These are phyloP conservation scores for Lathyrus oleraceus DNA, from an alignment of 306 rosid genomes.

Conservation along the genomic window DNA sequence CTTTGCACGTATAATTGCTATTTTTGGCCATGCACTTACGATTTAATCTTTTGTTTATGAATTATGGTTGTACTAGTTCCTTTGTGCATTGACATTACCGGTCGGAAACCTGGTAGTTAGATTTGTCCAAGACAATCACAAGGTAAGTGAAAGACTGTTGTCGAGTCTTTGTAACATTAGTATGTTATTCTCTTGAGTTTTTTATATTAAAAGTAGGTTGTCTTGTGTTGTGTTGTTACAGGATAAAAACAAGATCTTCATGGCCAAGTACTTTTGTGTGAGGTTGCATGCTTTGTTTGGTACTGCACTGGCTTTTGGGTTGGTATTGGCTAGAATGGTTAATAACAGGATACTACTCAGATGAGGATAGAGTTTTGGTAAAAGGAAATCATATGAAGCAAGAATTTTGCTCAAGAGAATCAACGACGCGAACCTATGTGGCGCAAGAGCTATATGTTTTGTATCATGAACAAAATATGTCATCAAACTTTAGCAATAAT, in stretches of 20 bases:
- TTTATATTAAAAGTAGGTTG: not conserved
- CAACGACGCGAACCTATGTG: not conserved
- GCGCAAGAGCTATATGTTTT: not conserved
- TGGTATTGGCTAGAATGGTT: slow-evolving; percentile 59
- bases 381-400: slow-evolving; percentile 4
- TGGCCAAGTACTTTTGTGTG: slow-evolving; percentile 92
- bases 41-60: slow-evolving; percentile 12
- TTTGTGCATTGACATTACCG: slow-evolving; percentile 73
- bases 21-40: slow-evolving; percentile 14
- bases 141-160: slow-evolving; percentile 46
- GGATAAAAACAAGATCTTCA: slow-evolving; percentile 87
- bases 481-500: not conserved
- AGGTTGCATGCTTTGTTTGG: slow-evolving; percentile 84
- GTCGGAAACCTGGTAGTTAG: slow-evolving; percentile 68
- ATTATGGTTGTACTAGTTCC: slow-evolving; percentile 50
- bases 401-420: slow-evolving; percentile 12
- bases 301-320: slow-evolving; percentile 72
- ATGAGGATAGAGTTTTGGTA: slow-evolving; percentile 25
- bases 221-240: slow-evolving; percentile 30
- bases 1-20: not conserved
- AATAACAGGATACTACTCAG: slow-evolving; percentile 31
- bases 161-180: not conserved
- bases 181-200: not conserved
- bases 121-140: slow-evolving; percentile 73
- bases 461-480: not conserved